These are phyloP conservation scores for Cyamopsis tetragonoloba DNA, from an alignment of 306 rosid genomes.

Conservation along the genomic window DNA sequence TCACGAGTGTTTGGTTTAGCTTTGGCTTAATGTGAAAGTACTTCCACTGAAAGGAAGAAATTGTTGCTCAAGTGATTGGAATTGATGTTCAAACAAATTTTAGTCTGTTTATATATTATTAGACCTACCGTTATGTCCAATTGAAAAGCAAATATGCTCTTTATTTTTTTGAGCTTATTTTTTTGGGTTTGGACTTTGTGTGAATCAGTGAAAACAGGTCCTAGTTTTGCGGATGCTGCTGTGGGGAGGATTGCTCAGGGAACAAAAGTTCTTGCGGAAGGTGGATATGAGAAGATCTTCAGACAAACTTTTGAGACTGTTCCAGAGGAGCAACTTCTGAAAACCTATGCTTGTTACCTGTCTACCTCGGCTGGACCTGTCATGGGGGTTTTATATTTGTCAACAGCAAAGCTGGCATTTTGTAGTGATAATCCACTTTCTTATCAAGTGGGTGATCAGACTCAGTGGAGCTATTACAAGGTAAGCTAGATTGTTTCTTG, in stretches of 20 bases:
- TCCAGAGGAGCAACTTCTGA: conserved; percentile 77
- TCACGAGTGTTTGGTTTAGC: no score
- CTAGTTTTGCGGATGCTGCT: conserved; percentile 94
- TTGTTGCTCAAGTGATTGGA: no score
- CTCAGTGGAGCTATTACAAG: conserved; percentile 92
- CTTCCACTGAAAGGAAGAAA: no score
- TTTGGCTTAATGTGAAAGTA: no score
- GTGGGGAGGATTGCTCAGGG: conserved; percentile 96
- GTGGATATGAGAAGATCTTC: conserved; percentile 95
- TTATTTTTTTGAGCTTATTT: not conserved
- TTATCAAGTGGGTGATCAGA: conserved; percentile 58
- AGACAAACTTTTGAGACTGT: conserved; percentile 71
- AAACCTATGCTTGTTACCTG: conserved; percentile 83
- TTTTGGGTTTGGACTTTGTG: not conserved
- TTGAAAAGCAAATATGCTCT: not conserved
- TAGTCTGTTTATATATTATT: no score
- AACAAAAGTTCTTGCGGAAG: conserved; percentile 94
- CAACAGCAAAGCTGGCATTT: conserved; percentile 86
- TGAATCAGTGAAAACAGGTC: conserved; percentile 84
- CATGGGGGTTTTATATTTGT: conserved; percentile 81
- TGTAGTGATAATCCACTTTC: conserved; percentile 93
- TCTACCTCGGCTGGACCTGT: conserved; percentile 99
- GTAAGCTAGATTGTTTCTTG: conserved; percentile 34
- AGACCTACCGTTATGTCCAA: no score
- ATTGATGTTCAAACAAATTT: no score